Percentiles rank a stretch among this genome's conserved stretches.
Evolutionary conservation across 148 eudicot species (phyloP).

Genomic region (Amaranthus cruentus): DNA sequence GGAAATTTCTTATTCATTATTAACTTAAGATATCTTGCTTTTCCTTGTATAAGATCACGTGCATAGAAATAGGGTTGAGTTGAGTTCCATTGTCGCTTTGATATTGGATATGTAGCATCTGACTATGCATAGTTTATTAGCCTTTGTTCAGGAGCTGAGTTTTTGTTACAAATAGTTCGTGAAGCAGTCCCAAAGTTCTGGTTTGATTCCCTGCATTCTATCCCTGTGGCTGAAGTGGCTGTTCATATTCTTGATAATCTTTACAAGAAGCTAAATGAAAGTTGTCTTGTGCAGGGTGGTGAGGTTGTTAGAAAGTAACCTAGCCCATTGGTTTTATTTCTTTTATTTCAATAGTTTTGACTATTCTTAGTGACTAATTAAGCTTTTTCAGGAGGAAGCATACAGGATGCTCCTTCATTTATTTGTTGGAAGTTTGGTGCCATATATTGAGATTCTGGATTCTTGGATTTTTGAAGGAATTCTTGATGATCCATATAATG

Average conservation of each 20-base stretch:
- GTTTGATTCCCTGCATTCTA: constrained; percentile 46
- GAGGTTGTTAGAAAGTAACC: constrained; percentile 50
- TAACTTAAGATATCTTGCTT: neutral
- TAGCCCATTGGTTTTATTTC: constrained; percentile 5
- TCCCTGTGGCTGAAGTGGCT: constrained; percentile 72
- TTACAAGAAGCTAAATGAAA: constrained; percentile 67
- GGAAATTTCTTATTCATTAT: neutral
- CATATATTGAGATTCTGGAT: constrained; percentile 73
- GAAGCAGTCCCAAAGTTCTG: constrained; percentile 61
- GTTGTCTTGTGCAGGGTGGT: constrained; percentile 78
- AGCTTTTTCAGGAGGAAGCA: constrained; percentile 80
- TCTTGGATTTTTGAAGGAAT: constrained; percentile 96
- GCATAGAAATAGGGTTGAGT: constrained; percentile 5
- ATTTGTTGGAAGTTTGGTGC: constrained; percentile 72
- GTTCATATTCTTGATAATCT: constrained; percentile 75
- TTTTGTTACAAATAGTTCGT: constrained; percentile 58
- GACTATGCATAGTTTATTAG: constrained; percentile 44
- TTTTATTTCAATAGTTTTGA: neutral
- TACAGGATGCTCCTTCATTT: constrained; percentile 73
- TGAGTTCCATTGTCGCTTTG: neutral
- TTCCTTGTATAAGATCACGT: constrained; percentile 1
- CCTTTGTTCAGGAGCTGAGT: constrained; percentile 94
- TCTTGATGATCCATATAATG: constrained; percentile 90
- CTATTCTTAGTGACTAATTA: constrained; percentile 3
- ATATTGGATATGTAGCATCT: constrained; percentile 23